Evolutionary conservation across 208 protist species (phyloP), one percentile per base, ranked within the genome.

Genomic region (Acanthamoeba lenticulata): DNA sequence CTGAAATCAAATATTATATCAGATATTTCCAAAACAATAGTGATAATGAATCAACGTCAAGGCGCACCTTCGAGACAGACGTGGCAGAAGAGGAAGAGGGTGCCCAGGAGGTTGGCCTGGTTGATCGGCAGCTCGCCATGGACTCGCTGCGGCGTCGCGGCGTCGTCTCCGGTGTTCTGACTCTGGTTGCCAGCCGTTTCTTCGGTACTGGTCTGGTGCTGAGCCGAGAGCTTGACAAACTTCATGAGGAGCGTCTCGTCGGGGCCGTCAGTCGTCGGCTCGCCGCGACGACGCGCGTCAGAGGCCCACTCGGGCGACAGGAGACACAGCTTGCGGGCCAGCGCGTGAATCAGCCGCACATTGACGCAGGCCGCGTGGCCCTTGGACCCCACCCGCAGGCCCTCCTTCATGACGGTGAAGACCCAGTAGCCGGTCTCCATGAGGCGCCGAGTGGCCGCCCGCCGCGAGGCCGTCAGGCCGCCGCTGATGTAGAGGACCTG

Each of bases 11-110:
- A 67, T 67, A 21, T 7, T 21, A n/a, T 67, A 7, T 34, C 24
- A 5, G 21, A 32, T 21, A 21, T 67, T 67, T 52, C 45, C 9
- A 15, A 67, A 67, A 34, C n/a, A 5, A 38, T 5, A 38, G 11
- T 9, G 1, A 72, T 3, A 0, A 29, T 17, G 27, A 27, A 40
- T 17, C n/a, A 1, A 72, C 32, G 62, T 9, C 5, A 15, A 29
- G 32, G n/a, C 38, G 57, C 1, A 72, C 62, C 62, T 72, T 72
- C 62, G n/a, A 72, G 62, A 29, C 62, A 72, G 62, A 72, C 62
- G 62, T 72, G 62, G 17, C 62, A 72, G n/a, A 72, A 72, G 62
- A 72, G 62, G 62, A 72, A 72, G 62, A 72, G 62, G 5, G 62
- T 72, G 62, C 62, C 62, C 27, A 72, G n/a, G 21, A 72, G 62